Percentiles rank a stretch among this genome's conserved stretches.
Evolutionary conservation across 2,329 filamentous ascomycete genomes (phyloP).

Genomic region (Sphaerulina musiva): DNA sequence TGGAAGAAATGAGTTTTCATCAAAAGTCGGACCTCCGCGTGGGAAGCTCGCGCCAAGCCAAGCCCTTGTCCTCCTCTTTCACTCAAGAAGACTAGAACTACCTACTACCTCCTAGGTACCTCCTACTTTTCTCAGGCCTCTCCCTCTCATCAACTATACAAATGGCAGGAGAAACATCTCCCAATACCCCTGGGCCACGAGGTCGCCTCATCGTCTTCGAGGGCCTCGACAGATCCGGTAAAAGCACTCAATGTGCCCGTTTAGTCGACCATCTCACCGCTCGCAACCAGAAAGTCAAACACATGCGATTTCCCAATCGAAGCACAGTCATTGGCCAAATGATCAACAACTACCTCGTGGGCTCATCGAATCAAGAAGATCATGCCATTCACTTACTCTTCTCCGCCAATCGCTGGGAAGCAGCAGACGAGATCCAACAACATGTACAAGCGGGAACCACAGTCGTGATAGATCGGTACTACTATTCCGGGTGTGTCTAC

Average conservation of each 20-base stretch:
- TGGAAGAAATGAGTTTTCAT: neutral
- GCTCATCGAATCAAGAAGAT: slow-evolving; percentile 67
- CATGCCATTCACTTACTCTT: slow-evolving; percentile 87
- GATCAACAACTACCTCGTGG: slow-evolving; percentile 76
- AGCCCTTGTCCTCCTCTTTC: neutral
- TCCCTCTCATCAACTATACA: neutral
- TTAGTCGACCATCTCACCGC: slow-evolving; percentile 51
- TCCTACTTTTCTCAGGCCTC: neutral
- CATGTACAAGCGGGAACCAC: slow-evolving; percentile 60
- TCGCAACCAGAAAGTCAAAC: slow-evolving; percentile 49
- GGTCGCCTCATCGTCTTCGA: slow-evolving; percentile 79
- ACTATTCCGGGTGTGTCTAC: slow-evolving; percentile 91
- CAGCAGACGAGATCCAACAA: slow-evolving; percentile 38
- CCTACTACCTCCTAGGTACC: too few relatives aligned
- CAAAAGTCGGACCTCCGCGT: neutral
- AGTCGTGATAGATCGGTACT: slow-evolving; percentile 86
- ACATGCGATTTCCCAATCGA: slow-evolving; percentile 67
- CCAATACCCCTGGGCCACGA: slow-evolving; percentile 7
- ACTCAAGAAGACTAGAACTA: too few relatives aligned
- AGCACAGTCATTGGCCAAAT: slow-evolving; percentile 78
- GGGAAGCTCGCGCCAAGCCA: slow-evolving; percentile 9
- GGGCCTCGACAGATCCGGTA: slow-evolving; percentile 82
- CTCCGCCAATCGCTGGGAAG: slow-evolving; percentile 85
- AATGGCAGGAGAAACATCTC: neutral
- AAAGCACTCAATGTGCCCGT: slow-evolving; percentile 78